Evolutionary conservation across 2,329 filamentous ascomycete genomes (phyloP), one percentile per base, ranked within the genome.

Genomic region (Verticillium alfalfae): DNA sequence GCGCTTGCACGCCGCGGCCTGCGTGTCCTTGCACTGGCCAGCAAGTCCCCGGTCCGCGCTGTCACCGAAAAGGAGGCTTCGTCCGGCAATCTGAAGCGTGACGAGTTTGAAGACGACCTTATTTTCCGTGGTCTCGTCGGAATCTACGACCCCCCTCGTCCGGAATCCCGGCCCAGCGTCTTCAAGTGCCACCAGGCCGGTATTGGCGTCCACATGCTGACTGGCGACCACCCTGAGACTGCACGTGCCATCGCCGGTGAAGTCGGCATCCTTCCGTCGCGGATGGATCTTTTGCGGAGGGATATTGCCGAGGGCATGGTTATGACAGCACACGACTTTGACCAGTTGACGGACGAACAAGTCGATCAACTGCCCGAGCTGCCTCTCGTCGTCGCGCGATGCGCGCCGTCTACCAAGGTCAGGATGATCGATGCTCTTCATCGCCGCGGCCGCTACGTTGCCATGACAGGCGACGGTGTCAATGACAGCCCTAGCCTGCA

Each of bases 381-480:
- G 2, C 88, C 88, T 1, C 76, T 90, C 2, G 88, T 90, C 2
- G 85, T 90, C 49, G 88, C 88, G 34, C 82, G 88, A n/a, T 91
- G 88, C 68, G 85, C 87, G 1, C 88, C 89, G 0, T 82, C 83
- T 34, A 91, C 88, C 3, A 91, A 91, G 69, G 88, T 90, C 10
- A 83, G 87, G 54, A 91, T 91, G 88, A 89, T 91, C 61, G 86
- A 89, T 62, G 88, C 88, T n/a, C 79, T 91, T 18, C 88, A 90
- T 68, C 81, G 88, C 22, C 82, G 87, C 54, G 79, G 80, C 37
- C 76, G 77, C 16, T 90, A 86, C 68, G 85, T 83, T 41, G 87
- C 86, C 57, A 90, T 90, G 87, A 90, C 87, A 34, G 88, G 88
- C 58, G 88, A 90, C 66, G 88, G 88, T 57, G 88, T 90, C 37